Evolutionary conservation across 208 protist genomes (phyloP).

Genomic region (Trypanosomatidae sp.): DNA sequence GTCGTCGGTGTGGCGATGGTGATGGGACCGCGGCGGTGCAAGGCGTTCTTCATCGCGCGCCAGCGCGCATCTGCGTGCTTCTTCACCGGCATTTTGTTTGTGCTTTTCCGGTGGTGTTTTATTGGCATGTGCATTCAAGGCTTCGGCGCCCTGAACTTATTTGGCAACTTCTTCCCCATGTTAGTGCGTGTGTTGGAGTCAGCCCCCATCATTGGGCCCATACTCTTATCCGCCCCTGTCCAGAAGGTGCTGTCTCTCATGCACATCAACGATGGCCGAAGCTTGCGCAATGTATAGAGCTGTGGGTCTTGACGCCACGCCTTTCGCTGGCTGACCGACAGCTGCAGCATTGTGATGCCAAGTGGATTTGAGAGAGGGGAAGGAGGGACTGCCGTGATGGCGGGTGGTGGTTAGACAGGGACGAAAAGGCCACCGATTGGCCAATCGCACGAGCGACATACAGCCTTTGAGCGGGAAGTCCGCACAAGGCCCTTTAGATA

Average conservation of each 20-base stretch:
- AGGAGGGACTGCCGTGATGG: not conserved
- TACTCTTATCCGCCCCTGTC: conserved; percentile 66
- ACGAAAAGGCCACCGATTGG: too few relatives aligned
- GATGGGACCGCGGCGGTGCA: conserved; percentile 75
- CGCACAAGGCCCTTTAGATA: not conserved
- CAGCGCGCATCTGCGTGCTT: conserved; percentile 81
- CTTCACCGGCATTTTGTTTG: conserved; percentile 84
- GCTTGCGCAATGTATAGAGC: conserved; percentile 64
- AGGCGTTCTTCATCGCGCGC: conserved; percentile 80
- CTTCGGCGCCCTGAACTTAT: conserved; percentile 89
- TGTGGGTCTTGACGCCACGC: not conserved
- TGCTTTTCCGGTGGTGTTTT: conserved; percentile 78
- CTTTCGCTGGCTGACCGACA: not conserved
- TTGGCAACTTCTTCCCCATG: conserved; percentile 92
- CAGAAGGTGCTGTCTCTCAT: conserved; percentile 50
- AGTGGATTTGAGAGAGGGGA: not conserved
- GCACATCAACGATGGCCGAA: conserved; percentile 32
- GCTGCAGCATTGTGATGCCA: not conserved
- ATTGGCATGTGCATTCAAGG: conserved; percentile 80
- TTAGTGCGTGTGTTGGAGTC: conserved; percentile 85
- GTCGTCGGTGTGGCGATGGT: conserved; percentile 82
- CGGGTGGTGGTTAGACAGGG: not conserved
- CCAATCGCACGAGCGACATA: not conserved
- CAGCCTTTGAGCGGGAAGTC: not conserved
- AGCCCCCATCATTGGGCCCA: conserved; percentile 74